These are phyloP conservation scores for Komagataella mondaviorum DNA, from an alignment of 805 yeast species.

Conservation along the genomic window DNA sequence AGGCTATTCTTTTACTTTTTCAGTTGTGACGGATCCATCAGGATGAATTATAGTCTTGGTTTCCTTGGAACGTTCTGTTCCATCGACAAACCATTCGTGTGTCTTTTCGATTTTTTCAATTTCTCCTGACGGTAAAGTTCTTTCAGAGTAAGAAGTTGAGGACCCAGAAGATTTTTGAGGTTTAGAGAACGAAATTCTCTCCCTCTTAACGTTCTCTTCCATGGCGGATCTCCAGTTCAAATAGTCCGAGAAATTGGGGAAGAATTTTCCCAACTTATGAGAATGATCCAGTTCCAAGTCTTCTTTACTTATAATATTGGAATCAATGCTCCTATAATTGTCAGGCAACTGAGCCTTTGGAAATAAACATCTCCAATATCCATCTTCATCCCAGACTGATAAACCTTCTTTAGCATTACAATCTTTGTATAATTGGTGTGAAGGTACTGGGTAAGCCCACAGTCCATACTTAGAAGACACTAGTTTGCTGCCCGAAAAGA, in stretches of 20 bases:
- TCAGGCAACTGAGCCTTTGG: constrained; percentile 35
- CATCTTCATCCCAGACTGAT: constrained; percentile 69
- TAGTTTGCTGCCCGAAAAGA: not conserved
- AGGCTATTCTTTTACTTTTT: not conserved
- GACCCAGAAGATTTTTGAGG: constrained; percentile 20
- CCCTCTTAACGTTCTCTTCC: constrained; percentile 27
- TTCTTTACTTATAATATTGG: constrained; percentile 36
- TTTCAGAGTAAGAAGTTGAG: constrained; percentile 20
- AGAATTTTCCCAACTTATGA: constrained; percentile 44
- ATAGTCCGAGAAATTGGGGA: constrained; percentile 49
- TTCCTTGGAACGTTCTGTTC: constrained; percentile 23
- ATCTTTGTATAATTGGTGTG: constrained; percentile 39
- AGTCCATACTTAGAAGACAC: constrained; percentile 22
- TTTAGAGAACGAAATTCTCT: constrained; percentile 11
- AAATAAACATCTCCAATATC: constrained; percentile 85
- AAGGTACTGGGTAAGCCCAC: constrained; percentile 45
- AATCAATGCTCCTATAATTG: constrained; percentile 7
- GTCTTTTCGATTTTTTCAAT: constrained; percentile 23
- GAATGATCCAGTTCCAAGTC: constrained; percentile 33
- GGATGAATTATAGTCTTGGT: constrained; percentile 12
- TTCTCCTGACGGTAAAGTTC: constrained; percentile 27
- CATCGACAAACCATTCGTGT: constrained; percentile 27
- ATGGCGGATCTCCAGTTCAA: constrained; percentile 56
- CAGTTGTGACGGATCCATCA: not conserved
- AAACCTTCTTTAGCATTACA: constrained; percentile 58